Evolutionary conservation across 352 stramenopile species (phyloP).

Genomic region (Pythium monospermum): DNA sequence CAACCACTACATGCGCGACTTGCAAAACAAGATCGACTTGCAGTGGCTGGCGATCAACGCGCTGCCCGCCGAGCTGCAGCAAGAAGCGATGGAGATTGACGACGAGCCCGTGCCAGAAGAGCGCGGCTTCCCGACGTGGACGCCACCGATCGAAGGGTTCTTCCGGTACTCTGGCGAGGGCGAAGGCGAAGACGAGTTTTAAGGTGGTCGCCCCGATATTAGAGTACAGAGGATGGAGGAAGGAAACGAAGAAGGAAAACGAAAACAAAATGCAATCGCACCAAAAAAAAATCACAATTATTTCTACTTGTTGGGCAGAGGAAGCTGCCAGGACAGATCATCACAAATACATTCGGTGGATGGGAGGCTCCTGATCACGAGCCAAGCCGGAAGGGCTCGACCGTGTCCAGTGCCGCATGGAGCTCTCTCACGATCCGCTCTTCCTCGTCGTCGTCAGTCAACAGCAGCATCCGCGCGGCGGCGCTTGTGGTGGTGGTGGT

Average conservation of each 20-base stretch:
- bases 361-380: not conserved
- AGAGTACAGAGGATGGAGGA: slow-evolving; percentile 10
- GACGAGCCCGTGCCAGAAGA: slow-evolving; percentile 51
- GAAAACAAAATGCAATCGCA: not conserved
- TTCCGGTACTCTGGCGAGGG: slow-evolving; percentile 73
- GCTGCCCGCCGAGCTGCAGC: slow-evolving; percentile 71
- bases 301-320: no score
- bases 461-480: no score
- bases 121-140: slow-evolving; percentile 80
- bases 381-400: not conserved
- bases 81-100: slow-evolving; percentile 73
- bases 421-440: slow-evolving; percentile 18
- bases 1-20: slow-evolving; percentile 85
- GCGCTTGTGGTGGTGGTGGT: no score
- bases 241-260: slow-evolving; percentile 1
- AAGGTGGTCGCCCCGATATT: slow-evolving; percentile 6
- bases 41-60: slow-evolving; percentile 90
- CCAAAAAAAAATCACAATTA: no score
- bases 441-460: slow-evolving; percentile 2
- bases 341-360: no score
- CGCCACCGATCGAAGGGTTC: slow-evolving; percentile 83
- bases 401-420: slow-evolving; percentile 10
- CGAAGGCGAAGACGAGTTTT: slow-evolving; percentile 28
- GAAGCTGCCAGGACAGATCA: no score
- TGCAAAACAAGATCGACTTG: slow-evolving; percentile 90